phyloP scores from a whole-genome alignment of 176 grass and related monocot species.

The Phoenix roebelenii region DNA sequence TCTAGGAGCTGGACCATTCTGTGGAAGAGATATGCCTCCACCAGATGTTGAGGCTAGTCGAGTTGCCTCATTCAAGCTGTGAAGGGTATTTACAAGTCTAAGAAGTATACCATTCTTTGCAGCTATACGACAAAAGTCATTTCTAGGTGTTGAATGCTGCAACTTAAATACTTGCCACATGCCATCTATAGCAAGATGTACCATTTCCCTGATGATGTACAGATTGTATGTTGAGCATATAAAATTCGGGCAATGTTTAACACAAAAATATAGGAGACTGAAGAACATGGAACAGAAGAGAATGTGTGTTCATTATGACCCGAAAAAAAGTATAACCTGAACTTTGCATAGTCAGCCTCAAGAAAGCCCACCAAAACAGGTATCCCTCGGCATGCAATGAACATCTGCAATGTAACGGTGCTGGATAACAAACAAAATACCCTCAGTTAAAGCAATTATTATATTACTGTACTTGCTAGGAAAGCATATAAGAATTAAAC shows the following conservation, averaged over 20 bases:
- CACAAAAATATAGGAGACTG: too few species aligned
- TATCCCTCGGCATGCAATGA: constrained; percentile 94
- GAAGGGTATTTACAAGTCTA: constrained; percentile 82
- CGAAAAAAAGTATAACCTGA: constrained; percentile 31
- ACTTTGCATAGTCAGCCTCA: constrained; percentile 98
- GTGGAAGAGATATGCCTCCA: constrained; percentile 57
- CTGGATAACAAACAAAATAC: constrained; percentile 36
- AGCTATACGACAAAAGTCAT: constrained; percentile 92
- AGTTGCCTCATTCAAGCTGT: constrained; percentile 98
- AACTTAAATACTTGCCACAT: constrained; percentile 99
- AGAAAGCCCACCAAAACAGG: constrained; percentile 93
- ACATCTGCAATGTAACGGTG: constrained; percentile 95
- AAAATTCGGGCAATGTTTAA: too few species aligned
- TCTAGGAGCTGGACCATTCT: constrained; percentile 67
- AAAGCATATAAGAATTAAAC: constrained; percentile 32
- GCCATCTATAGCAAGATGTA: constrained; percentile 92
- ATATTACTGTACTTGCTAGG: too few species aligned
- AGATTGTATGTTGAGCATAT: neutral
- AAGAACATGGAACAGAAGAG: too few species aligned
- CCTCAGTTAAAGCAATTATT: neutral
- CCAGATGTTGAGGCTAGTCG: constrained; percentile 59
- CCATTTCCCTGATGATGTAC: constrained; percentile 68
- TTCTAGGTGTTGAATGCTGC: constrained; percentile 72
- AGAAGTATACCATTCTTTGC: constrained; percentile 87
- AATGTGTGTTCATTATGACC: too few species aligned